Conservation (phyloP, 805 yeast genomes). For the Nakazawaea wyomingensis region DNA sequence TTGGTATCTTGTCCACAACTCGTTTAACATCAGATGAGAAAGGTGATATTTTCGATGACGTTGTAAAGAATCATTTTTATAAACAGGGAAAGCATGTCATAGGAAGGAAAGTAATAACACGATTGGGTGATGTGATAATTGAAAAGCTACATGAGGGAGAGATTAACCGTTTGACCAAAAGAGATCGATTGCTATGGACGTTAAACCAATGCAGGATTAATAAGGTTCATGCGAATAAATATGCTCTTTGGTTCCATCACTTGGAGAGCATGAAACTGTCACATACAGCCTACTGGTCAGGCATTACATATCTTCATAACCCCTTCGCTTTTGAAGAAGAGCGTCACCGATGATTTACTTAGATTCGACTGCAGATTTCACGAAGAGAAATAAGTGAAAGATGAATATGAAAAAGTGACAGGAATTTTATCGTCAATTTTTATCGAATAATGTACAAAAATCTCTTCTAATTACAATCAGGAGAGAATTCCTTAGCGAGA, state of each 20-base stretch:
- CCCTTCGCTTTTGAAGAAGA: background rate
- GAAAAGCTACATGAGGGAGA: conserved; percentile 3
- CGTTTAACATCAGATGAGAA: conserved; percentile 4
- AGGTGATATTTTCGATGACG: background rate
- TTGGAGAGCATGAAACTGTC: background rate
- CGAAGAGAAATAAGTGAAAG: too few species aligned
- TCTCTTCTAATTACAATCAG: too few species aligned
- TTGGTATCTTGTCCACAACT: background rate
- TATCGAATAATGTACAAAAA: too few species aligned
- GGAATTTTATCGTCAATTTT: too few species aligned
- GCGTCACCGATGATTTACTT: too few species aligned
- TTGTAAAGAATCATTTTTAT: background rate
- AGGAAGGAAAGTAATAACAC: conserved; percentile 3
- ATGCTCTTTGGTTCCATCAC: background rate
- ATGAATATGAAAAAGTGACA: too few species aligned
- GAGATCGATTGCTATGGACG: conserved; percentile 2
- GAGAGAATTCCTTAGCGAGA: too few species aligned
- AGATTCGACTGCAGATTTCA: too few species aligned
- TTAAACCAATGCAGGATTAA: conserved; percentile 5
- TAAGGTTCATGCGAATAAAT: background rate
- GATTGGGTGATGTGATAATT: conserved; percentile 2
- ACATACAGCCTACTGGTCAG: background rate
- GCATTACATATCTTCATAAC: background rate
- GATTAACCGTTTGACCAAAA: background rate
- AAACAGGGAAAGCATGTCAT: background rate